Conservation (phyloP, 2,329 filamentous ascomycete genomes). For the Scedosporium apiospermum region DNA sequence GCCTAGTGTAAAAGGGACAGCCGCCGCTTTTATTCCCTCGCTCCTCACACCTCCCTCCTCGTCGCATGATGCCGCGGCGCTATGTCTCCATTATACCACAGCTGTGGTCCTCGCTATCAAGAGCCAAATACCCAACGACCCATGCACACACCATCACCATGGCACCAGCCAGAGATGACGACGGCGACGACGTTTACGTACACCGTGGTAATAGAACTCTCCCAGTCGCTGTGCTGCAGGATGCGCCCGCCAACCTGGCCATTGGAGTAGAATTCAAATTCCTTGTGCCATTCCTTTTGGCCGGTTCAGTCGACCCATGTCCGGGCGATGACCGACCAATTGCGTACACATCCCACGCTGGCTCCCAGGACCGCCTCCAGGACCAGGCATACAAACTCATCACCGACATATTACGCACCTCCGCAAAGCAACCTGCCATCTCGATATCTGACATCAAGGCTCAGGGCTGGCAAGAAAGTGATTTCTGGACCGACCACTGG, state of each 20-base stretch:
- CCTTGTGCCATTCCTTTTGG: constrained; percentile 16
- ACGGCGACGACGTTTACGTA: neutral
- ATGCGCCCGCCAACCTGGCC: constrained; percentile 1
- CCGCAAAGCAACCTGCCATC: constrained; percentile 16
- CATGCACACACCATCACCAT: neutral
- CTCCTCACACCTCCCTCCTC: neutral
- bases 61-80: neutral
- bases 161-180: neutral
- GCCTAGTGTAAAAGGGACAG: neutral
- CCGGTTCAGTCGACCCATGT: neutral
- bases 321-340: constrained; percentile 8
- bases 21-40: neutral
- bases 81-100: neutral
- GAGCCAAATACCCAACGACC: neutral
- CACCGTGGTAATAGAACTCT: neutral
- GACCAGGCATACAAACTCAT: constrained; percentile 15
- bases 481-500: constrained; percentile 27
- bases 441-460: constrained; percentile 17
- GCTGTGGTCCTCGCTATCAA: neutral
- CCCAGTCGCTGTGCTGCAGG: neutral
- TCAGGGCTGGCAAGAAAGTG: constrained; percentile 14
- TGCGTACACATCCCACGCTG: neutral
- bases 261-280: constrained; percentile 24
- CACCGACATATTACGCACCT: constrained; percentile 14
- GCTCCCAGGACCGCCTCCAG: constrained; percentile 8